Evolutionary conservation across 2,329 filamentous ascomycete species (phyloP).

Genomic region (Penicillium palitans): DNA sequence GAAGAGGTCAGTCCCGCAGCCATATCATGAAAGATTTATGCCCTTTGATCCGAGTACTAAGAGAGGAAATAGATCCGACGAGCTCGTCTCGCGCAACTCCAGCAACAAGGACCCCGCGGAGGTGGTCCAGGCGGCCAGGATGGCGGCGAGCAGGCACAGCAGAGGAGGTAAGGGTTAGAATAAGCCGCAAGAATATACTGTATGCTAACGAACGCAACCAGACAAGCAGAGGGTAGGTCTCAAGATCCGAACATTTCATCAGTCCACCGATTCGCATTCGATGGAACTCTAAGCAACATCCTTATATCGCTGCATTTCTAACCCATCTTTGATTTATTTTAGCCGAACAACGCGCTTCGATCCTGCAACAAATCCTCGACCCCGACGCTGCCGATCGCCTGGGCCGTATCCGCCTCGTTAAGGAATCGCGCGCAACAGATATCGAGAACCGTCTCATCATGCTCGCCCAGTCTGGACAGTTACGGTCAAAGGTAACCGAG

Average conservation of each 20-base stretch:
- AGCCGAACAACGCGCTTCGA: slow-evolving; percentile 45
- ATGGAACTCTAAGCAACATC: background rate
- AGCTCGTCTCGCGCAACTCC: slow-evolving; percentile 90
- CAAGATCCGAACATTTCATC: background rate
- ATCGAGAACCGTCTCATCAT: slow-evolving; percentile 92
- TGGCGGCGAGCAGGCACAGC: slow-evolving; percentile 57
- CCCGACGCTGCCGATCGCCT: slow-evolving; percentile 92
- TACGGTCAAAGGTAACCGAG: slow-evolving; percentile 85
- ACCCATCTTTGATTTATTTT: slow-evolving; percentile 3
- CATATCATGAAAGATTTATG: background rate
- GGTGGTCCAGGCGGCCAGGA: slow-evolving; percentile 51
- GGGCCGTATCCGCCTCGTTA: slow-evolving; percentile 91
- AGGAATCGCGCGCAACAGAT: slow-evolving; percentile 83
- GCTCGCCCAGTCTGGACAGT: slow-evolving; percentile 83
- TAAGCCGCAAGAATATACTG: background rate
- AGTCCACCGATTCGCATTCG: background rate
- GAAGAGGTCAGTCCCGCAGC: slow-evolving; percentile 53
- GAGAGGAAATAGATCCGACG: slow-evolving; percentile 69
- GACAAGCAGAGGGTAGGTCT: slow-evolving; percentile 37
- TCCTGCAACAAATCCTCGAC: slow-evolving; percentile 90
- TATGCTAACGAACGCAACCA: slow-evolving; percentile 12
- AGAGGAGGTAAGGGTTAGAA: slow-evolving; percentile 58
- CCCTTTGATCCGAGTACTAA: slow-evolving; percentile 3
- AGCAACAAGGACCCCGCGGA: slow-evolving; percentile 60
- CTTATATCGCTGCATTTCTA: background rate